These are phyloP conservation scores for Alnus rubra DNA, from an alignment of 306 rosid species.

Conservation along the genomic window DNA sequence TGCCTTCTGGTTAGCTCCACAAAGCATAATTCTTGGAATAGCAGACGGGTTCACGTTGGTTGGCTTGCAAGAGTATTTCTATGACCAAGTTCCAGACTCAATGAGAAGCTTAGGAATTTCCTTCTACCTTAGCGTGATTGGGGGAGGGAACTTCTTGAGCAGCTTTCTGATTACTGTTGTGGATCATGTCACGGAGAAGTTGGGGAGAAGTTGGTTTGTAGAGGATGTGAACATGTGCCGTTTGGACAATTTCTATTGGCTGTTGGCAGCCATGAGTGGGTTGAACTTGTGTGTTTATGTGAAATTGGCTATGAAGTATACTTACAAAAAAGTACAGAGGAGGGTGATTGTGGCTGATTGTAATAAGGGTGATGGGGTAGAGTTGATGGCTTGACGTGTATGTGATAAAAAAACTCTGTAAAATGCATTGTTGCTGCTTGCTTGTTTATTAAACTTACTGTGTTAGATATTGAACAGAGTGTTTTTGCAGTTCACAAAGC, in stretches of 20 bases:
- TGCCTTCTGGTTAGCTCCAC: constrained; percentile 52
- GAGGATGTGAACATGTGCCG: constrained; percentile 44
- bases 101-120: constrained; percentile 57
- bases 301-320: constrained; percentile 36
- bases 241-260: constrained; percentile 50
- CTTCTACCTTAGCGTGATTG: constrained; percentile 51
- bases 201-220: constrained; percentile 45
- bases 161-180: constrained; percentile 47
- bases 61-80: constrained; percentile 55
- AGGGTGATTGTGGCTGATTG: constrained; percentile 5
- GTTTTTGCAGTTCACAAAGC: not conserved
- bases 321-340: constrained; percentile 38
- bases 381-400: constrained; percentile 12
- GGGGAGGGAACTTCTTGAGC: constrained; percentile 44
- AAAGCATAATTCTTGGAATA: constrained; percentile 35
- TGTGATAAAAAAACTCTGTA: not conserved
- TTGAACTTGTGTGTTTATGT: constrained; percentile 35
- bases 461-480: not conserved
- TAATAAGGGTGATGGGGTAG: constrained; percentile 14
- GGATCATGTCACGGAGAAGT: constrained; percentile 37
- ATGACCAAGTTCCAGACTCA: constrained; percentile 52
- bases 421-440: not conserved
- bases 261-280: constrained; percentile 31
- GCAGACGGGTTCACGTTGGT: constrained; percentile 42
- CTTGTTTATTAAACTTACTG: not conserved